Percentiles rank a stretch among this genome's conserved stretches.
Conservation (phyloP, 805 yeast species). For the Nakazawaea wyomingensis region DNA sequence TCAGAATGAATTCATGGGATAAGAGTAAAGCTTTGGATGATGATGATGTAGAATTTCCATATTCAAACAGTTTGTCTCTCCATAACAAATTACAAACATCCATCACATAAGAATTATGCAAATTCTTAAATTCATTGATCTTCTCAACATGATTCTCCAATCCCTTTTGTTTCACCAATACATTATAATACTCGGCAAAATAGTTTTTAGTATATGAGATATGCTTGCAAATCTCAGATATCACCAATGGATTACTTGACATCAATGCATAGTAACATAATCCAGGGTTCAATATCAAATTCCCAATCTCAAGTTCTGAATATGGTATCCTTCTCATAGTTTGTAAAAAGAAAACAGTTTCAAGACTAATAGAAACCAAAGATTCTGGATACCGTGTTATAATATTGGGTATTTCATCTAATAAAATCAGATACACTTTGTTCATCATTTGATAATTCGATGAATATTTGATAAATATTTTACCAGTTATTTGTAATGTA, state of each 20-base stretch:
- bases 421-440: not conserved
- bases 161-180: not conserved
- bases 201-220: constrained; percentile 36
- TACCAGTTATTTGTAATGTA: no score
- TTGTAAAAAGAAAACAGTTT: constrained; percentile 12
- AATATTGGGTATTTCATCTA: not conserved
- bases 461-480: no score
- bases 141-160: constrained; percentile 12
- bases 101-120: constrained; percentile 48
- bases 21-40: constrained; percentile 35
- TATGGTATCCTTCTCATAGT: constrained; percentile 19
- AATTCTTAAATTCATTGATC: constrained; percentile 20
- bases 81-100: constrained; percentile 52
- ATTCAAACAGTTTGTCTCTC: constrained; percentile 48
- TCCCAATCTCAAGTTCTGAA: constrained; percentile 16
- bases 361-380: not conserved
- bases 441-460: not conserved
- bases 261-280: constrained; percentile 34
- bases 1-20: constrained; percentile 27
- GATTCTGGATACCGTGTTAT: not conserved
- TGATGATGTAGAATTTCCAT: constrained; percentile 24
- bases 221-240: constrained; percentile 43
- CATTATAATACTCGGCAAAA: constrained; percentile 20
- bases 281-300: constrained; percentile 34
- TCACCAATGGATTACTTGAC: constrained; percentile 36